phyloP scores from a whole-genome alignment of 306 rosid genomes.

The Lagenaria siceraria region DNA sequence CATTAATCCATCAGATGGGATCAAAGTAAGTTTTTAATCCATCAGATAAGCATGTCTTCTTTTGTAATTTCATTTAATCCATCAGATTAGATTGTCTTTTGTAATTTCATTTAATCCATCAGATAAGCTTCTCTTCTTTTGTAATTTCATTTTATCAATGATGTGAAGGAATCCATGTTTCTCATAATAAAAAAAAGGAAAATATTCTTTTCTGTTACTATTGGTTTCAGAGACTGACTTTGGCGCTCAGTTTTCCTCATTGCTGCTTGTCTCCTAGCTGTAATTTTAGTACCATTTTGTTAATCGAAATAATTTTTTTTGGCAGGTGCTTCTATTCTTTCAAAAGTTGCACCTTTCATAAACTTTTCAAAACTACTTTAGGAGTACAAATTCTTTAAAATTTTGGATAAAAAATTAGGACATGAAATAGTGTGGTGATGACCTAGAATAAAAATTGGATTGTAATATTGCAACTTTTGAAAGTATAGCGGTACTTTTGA shows the following conservation, averaged over 20 bases:
- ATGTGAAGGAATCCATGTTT: neutral
- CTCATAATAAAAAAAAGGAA: neutral
- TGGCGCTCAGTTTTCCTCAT: neutral
- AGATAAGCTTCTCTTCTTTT: too few species aligned
- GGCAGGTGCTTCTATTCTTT: neutral
- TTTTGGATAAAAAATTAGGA: too few species aligned
- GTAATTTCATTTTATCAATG: too few species aligned
- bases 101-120: too few species aligned
- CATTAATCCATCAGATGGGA: constrained; percentile 59
- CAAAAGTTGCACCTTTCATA: neutral
- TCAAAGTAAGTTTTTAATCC: constrained; percentile 42
- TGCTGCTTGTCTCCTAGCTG: neutral
- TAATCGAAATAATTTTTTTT: too few species aligned
- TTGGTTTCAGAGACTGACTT: neutral
- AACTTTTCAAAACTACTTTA: too few species aligned
- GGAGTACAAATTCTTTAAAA: too few species aligned
- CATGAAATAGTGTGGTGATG: neutral
- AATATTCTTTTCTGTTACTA: neutral
- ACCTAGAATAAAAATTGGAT: neutral
- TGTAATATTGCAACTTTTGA: neutral
- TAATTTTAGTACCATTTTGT: too few species aligned
- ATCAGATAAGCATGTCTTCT: neutral
- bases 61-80: neutral
- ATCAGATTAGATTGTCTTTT: too few species aligned
- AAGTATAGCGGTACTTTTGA: neutral